Evolutionary conservation across 441 rosid genomes (phyloP), one percentile per base, ranked within the genome.

Genomic region (Euphorbia corollata): DNA sequence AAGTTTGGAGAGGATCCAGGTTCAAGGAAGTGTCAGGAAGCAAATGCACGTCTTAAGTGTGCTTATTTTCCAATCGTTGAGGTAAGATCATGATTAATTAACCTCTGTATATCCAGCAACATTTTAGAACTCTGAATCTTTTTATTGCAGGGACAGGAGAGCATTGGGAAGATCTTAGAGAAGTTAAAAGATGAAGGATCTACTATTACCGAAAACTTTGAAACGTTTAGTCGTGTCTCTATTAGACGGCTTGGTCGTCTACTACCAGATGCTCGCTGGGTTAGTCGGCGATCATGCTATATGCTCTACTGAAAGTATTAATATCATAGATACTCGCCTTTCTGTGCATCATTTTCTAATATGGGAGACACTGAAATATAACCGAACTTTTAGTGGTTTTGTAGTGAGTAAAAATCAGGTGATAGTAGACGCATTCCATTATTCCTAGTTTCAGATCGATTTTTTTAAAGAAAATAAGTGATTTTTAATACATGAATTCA

Each of bases 251-350:
- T 88, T 39, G 97, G 95, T 60, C 93, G 95, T 69, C 77, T 91
- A 69, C 87, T 91, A 70, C 97, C 97, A 53, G 90, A 84, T 83
- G 86, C 88, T 75, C 85, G 82, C 62, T 87, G 93, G 92, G 97
- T 87, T 68, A 78, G 90, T 77, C 68, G 11, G n/a, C 20, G 24
- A n/a, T 63, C 47, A 23, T 20, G 22, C 7, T 64, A 12, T 36
- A 18, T n/a, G 4, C 22, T 34, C 20, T 62, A 16, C 27, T 68
- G 56, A 43, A 59, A 24, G 55, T 56, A 61, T 48, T 60, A 13
- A 27, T n/a, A 15, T n/a, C 16, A 59, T 34, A 18, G 30, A 30
- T 8, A 15, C 1, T 59, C 11, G 13, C 61, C 38, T 58, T 58
- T 24, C 34, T 56, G 60, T 24, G 18, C 34, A 56, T 13, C 36